Evolutionary conservation across 805 yeast genomes (phyloP), one percentile per base, ranked within the genome.

Genomic region (Candida orba): DNA sequence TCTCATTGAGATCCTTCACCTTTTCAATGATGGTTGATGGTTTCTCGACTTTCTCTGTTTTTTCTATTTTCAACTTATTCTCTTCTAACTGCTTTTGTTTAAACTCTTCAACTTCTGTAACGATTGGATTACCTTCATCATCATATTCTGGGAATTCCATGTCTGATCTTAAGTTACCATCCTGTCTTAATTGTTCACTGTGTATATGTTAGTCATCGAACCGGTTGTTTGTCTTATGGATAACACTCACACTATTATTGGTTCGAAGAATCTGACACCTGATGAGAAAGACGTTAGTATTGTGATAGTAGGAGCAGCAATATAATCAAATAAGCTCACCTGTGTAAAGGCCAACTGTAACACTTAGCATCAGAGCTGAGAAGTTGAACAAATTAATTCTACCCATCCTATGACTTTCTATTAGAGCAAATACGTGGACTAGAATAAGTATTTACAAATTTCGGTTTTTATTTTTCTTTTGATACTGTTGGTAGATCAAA

Each of bases 221-320:
- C 17, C 6, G 4, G 17, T 17, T 23, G 12, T 33, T 5, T 17
- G 14, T 27, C 31, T 12, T 18, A 29, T 41, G 42, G 23, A 23
- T n/a, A 18, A 4, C 10, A 73, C 81, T 55, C 67, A 75, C 80
- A 84, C 72, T 4, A 84, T 73, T 15, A 84, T 59, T 2, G 95
- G 95, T 52, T 81, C 81, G 68, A 86, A 84, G 63, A 84, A 84
- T 56, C 73, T 76, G 44, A 77, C 63, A 3, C 85, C 86, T 62
- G 15, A 6, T 12, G 8, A n/a, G n/a, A 13, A 10, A 41, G 14
- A 12, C 6, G 29, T 29, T 37, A 39, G 46, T 41, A 13, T 20
- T 20, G 6, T 13, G 9, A 3, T 13, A 13, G 24, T 13, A 13
- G 8, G 20, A 20, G 9, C 18, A 6, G 3, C 7, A 22, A n/a